phyloP scores from a whole-genome alignment of 2,329 filamentous ascomycete genomes.

The Claviceps spartinae region DNA sequence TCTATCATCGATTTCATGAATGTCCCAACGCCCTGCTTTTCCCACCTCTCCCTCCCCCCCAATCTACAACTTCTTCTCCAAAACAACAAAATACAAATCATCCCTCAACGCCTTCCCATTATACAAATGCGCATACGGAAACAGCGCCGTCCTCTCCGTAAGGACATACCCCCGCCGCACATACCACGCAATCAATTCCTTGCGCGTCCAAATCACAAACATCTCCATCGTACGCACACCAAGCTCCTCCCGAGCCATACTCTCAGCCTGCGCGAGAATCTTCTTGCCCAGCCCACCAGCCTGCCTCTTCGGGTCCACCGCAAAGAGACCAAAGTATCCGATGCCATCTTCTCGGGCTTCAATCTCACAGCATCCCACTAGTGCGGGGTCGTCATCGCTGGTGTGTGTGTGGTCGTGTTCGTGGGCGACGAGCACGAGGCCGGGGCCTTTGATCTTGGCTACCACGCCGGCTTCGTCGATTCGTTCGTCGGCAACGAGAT shows the following conservation, averaged over 20 bases:
- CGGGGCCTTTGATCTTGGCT: slow-evolving; percentile 26
- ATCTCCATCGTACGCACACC: slow-evolving; percentile 26
- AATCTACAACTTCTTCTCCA: slow-evolving; percentile 24
- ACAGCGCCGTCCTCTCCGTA: slow-evolving; percentile 26
- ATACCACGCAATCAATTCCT: slow-evolving; percentile 34
- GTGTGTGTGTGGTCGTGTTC: too few relatives aligned
- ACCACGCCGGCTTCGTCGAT: slow-evolving; percentile 24
- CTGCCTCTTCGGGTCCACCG: slow-evolving; percentile 29
- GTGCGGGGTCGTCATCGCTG: slow-evolving; percentile 3
- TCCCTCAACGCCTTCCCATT: slow-evolving; percentile 25
- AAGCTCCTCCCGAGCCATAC: slow-evolving; percentile 20
- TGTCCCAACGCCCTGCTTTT: background rate
- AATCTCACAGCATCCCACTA: slow-evolving; percentile 33
- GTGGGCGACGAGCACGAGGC: slow-evolving; percentile 24
- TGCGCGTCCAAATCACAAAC: slow-evolving; percentile 28
- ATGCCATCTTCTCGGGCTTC: slow-evolving; percentile 13
- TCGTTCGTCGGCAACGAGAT: slow-evolving; percentile 28
- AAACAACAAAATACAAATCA: slow-evolving; percentile 28
- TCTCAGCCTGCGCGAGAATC: slow-evolving; percentile 28
- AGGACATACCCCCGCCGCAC: slow-evolving; percentile 26
- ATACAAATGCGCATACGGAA: slow-evolving; percentile 26
- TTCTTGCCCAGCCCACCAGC: slow-evolving; percentile 28
- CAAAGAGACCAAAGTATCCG: slow-evolving; percentile 34
- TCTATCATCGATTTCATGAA: too few relatives aligned
- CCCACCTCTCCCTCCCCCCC: background rate